Evolutionary conservation across 495 filamentous ascomycete species (phyloP), one percentile per base, ranked within the genome.

Genomic region (Clohesyomyces aquaticus): DNA sequence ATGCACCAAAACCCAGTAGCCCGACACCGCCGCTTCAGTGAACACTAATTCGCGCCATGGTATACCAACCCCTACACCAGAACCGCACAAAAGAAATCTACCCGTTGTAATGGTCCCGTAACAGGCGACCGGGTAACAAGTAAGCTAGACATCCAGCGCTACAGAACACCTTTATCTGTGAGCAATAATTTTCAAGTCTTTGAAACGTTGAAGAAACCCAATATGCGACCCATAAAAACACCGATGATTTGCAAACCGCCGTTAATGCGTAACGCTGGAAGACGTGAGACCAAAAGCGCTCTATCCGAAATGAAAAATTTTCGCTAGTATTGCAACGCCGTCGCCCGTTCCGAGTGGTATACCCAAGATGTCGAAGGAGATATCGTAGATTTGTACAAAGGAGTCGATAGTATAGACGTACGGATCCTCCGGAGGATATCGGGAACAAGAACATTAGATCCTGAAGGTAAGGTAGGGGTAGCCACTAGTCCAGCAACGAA

Each of bases 401-500:
- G 68, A 61, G 63, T 65, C 63, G 63, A 62, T 57, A 56, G 43
- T 71, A 71, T 71, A 55, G 61, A 63, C 69, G 61, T 58, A 50
- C 32, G 12, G 55, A 68, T 68, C 62, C 69, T 71, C 69, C 65
- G 58, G 65, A 54, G 65, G 59, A 71, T 55, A 63, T 62, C 69
- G 52, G 52, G 63, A 59, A 62, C 53, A 54, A 67, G 41, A 58
- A 23, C 54, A 64, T 55, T 69, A 67, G 54, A 68, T 65, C 70
- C 55, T 47, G 51, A 42, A 59, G 41, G 56, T 58, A 25, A 43
- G 12, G 57, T 28, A 18, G 46, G 58, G 55, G 59, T 59, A 67
- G 67, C 70, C 72, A 72, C 72, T 51, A 64, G 65, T 61, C 66
- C 55, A 69, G 71, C 71, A 71, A 75, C 71, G 71, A 59, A 72